Evolutionary conservation across 163 green algal genomes (phyloP), one percentile per base, ranked within the genome.

Genomic region (Scenedesmus sp.): DNA sequence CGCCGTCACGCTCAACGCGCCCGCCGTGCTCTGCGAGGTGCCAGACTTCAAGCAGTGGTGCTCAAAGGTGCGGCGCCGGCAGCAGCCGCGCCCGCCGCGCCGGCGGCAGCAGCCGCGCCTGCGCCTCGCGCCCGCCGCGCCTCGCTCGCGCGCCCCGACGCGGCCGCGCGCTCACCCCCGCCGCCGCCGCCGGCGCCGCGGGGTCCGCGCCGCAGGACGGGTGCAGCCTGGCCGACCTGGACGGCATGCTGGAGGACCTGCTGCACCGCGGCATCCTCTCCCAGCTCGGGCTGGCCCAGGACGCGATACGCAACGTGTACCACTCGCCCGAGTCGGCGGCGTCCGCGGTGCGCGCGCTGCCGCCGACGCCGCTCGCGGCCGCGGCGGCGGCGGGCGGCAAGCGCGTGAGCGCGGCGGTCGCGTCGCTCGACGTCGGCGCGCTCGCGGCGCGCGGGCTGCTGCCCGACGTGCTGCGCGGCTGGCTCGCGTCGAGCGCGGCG

Each of bases 221-320:
- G 51, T 82, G 75, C 63, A 76, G 31, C 33, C 22, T 78, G 65
- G 65, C 83, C 13, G 65, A 81, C n/a, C 24, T 85, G 63, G 77
- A 78, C 20, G 70, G 72, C 33, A 70, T 80, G 56, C 31, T 84
- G 47, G 82, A 85, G 77, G 82, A 87, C 29, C 39, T 85, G 24
- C 47, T 85, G 63, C 28, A 69, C 18, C 54, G 82, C 0, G 63
- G 67, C 17, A 76, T 87, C 34, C 50, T 87, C 9, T 76, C 77
- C 26, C 62, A 85, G 70, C 70, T 87, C 48, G 82, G 82, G 15
- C 64, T 87, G 39, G 70, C 82, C 7, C 63, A 67, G 28, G 82
- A 85, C 45, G 82, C 82, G 9, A 66, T 87, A 29, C 71, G 77
- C 47, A 87, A 87, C 58, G 33, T 87, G 31, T 85, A 70, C 36